A percentile compares a stretch with the other conserved stretches of the same genome.
phyloP scores from a whole-genome alignment of 2,329 filamentous ascomycete species.

The Emergomyces pasteurianus region DNA sequence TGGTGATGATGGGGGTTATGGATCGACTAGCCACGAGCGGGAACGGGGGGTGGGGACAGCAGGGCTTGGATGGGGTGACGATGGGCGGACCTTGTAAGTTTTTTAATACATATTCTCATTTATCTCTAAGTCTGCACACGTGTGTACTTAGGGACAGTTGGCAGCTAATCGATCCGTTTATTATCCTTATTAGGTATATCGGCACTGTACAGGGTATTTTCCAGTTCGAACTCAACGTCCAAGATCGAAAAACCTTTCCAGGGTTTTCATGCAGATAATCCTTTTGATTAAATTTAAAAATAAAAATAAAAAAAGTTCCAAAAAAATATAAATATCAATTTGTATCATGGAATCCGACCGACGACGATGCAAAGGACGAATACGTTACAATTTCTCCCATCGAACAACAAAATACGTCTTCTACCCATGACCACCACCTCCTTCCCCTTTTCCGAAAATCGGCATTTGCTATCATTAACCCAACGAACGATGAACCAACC shows the following conservation, averaged over 20 bases:
- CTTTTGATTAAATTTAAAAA: background rate
- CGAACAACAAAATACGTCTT: background rate
- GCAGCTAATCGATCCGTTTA: conserved; percentile 6
- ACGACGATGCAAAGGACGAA: background rate
- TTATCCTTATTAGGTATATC: conserved; percentile 30
- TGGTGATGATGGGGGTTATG: conserved; percentile 23
- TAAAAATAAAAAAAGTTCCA: too few relatives aligned
- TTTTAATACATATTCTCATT: background rate
- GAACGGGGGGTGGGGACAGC: conserved; percentile 32
- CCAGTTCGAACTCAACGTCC: conserved; percentile 35
- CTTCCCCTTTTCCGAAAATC: background rate
- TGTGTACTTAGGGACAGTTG: background rate
- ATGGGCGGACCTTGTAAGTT: conserved; percentile 37
- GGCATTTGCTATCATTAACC: background rate
- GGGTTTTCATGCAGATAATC: conserved; percentile 30
- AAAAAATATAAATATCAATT: background rate
- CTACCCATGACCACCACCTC: background rate
- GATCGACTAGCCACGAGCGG: conserved; percentile 21
- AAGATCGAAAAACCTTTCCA: conserved; percentile 38
- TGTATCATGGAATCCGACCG: too few relatives aligned
- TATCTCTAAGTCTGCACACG: too few relatives aligned
- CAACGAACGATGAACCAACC: background rate
- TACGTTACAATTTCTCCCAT: background rate
- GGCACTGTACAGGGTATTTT: conserved; percentile 39
- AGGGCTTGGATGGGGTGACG: conserved; percentile 36